Base-by-base conservation (phyloP, 768 basidiomycete genomes). In the Suillus weaverae region DNA sequence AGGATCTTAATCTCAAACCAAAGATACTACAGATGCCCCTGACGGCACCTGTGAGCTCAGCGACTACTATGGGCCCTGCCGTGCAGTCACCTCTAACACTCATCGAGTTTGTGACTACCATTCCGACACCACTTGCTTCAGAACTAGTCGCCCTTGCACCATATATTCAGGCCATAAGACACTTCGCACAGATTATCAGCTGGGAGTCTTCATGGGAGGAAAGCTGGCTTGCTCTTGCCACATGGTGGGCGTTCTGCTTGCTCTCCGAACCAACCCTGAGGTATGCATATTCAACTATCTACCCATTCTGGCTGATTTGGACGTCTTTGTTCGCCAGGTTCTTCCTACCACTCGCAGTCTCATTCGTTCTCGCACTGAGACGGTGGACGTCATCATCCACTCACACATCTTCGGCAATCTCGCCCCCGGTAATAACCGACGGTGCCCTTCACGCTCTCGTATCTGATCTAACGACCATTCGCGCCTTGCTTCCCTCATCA, bases 191-290 rank as follows among this genome's bases (percentile, higher is more conserved):
- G 70, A 73, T 88, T 1, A 36, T 85, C 38, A 84, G 80, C 68
- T 94, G 92, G 90, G 77, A 81, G 44, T 71, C 81, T 0, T 74
- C 66, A 1, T 85, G 83, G 82, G 83, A 87, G 70, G 84, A 91
- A 61, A 82, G 86, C 60, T 89, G 83, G 80, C 83, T 95, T 4
- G 74, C 84, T 1, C 78, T 97, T 51, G 89, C 83, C 0, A 72
- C 74, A 1, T 95, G 92, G 92, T 96, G 94, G 91, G 85, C 84
- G 0, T 32, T 87, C 22, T 94, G 91, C 78, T 79, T 95, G 62
- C 80, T 89, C 53, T 76, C 83, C 1, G 81, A 82, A 18, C 75
- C 77, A 39, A 76, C 74, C 11, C 76, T 93, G 68, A 81, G 83
- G 87, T 86, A 64, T 59, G 57, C 11, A 2, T 30, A 81, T 74